phyloP scores from a whole-genome alignment of 2,329 filamentous ascomycete genomes.

The Emergomyces orientalis region DNA sequence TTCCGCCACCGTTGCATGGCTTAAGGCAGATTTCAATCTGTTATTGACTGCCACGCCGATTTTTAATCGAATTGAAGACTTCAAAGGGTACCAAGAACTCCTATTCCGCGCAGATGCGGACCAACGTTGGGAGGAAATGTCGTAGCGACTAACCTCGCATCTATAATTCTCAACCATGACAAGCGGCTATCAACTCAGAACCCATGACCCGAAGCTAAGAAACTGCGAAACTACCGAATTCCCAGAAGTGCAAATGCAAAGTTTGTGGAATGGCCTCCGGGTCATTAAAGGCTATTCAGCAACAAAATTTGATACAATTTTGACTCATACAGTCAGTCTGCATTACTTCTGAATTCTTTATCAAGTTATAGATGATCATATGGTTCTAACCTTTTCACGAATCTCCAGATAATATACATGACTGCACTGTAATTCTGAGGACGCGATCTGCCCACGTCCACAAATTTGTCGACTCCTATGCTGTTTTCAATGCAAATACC shows the following conservation, averaged over 20 bases:
- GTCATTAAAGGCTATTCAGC: background rate
- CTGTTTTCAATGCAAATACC: background rate
- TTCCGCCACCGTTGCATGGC: too few relatives aligned
- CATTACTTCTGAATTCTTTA: background rate
- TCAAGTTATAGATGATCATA: background rate
- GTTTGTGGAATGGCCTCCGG: background rate
- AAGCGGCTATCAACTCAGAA: background rate
- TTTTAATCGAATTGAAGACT: too few relatives aligned
- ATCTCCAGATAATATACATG: background rate
- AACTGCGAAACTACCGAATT: background rate
- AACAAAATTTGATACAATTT: background rate
- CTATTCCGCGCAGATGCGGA: too few relatives aligned
- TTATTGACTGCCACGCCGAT: too few relatives aligned
- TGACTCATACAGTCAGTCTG: background rate
- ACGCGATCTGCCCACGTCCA: background rate
- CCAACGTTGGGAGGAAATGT: slow-evolving; percentile 19
- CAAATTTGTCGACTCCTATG: background rate
- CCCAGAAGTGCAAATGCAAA: background rate
- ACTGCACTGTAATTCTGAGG: background rate
- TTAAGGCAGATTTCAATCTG: too few relatives aligned
- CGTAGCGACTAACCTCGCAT: background rate
- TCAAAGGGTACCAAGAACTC: too few relatives aligned
- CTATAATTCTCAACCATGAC: background rate
- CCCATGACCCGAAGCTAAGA: background rate
- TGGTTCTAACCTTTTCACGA: background rate